These are phyloP conservation scores for Alternaria gansuensis DNA, from an alignment of 2,329 filamentous ascomycete species.

Conservation along the genomic window DNA sequence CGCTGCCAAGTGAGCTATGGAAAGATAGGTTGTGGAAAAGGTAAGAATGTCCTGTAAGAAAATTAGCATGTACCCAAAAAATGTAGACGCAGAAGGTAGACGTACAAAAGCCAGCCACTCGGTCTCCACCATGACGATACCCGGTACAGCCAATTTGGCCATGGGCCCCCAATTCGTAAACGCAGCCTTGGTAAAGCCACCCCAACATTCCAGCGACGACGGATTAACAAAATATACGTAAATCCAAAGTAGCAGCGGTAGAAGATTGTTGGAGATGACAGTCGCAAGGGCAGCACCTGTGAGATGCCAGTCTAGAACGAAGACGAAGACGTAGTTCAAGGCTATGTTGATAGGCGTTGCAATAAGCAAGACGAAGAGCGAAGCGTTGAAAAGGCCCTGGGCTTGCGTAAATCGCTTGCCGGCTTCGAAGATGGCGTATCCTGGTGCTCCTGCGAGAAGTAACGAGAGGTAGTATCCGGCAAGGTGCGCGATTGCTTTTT, in stretches of 20 bases:
- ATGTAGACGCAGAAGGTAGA: neutral
- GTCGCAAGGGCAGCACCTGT: conserved; percentile 62
- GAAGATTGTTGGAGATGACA: conserved; percentile 60
- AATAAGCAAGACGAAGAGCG: conserved; percentile 58
- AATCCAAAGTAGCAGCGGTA: conserved; percentile 58
- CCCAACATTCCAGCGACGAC: conserved; percentile 66
- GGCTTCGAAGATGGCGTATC: conserved; percentile 64
- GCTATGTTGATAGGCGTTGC: conserved; percentile 60
- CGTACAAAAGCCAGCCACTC: conserved; percentile 49
- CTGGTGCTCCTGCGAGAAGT: conserved; percentile 61
- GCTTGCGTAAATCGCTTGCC: conserved; percentile 65
- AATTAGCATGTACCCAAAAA: neutral
- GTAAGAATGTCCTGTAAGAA: conserved; percentile 60
- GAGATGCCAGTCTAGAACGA: conserved; percentile 56
- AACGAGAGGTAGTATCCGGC: conserved; percentile 62
- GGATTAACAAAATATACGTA: conserved; percentile 57
- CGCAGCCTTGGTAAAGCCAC: conserved; percentile 73
- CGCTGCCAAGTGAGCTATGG: conserved; percentile 81
- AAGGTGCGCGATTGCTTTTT: conserved; percentile 59
- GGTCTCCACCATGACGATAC: conserved; percentile 92
- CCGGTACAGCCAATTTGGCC: conserved; percentile 87
- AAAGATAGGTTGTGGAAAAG: conserved; percentile 79
- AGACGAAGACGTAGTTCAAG: conserved; percentile 61
- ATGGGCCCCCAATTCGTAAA: conserved; percentile 81
- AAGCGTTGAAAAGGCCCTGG: conserved; percentile 63